Evolutionary conservation across 75 land plant species (phyloP), one percentile per base, ranked within the genome.

Genomic region (Cupressus sempervirens): DNA sequence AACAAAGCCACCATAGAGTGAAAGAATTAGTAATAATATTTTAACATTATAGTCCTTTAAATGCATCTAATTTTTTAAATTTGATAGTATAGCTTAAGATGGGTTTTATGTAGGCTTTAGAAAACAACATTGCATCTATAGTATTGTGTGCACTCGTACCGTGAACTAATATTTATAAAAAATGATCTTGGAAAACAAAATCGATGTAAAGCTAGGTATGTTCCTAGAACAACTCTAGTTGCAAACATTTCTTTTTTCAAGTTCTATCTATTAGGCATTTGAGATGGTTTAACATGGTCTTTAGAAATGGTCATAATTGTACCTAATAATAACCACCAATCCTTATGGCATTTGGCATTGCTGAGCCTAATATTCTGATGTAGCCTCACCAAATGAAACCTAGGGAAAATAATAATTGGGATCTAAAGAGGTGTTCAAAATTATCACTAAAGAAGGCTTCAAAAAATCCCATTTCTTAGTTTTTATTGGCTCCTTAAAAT

Each of bases 301-400:
- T 91, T 91, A 11, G 93, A 91, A 30, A 91, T 91, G 56, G 93
- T 91, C 93, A 91, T 91, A 35, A 91, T 91, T 30, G 93, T 91
- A 76, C 91, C 91, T 90, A 84, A 79, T 41, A 48, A 79, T 4
- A 10, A 15, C 35, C n/a, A 32, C 10, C 9, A 43, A 41, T 3
- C 16, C n/a, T n/a, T n/a, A n/a, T n/a, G n/a, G n/a, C n/a, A n/a
- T n/a, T n/a, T n/a, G n/a, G n/a, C n/a, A n/a, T n/a, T n/a, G n/a
- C n/a, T n/a, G n/a, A n/a, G n/a, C n/a, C n/a, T n/a, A n/a, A n/a
- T n/a, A n/a, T n/a, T n/a, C n/a, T n/a, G n/a, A n/a, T n/a, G n/a
- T n/a, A n/a, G n/a, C n/a, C n/a, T n/a, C n/a, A n/a, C n/a, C n/a
- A n/a, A n/a, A n/a, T n/a, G n/a, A n/a, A n/a, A n/a, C n/a, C n/a